Evolutionary conservation across 164 flowering plant species (phyloP).

Genomic region (Nymphaea colorata): DNA sequence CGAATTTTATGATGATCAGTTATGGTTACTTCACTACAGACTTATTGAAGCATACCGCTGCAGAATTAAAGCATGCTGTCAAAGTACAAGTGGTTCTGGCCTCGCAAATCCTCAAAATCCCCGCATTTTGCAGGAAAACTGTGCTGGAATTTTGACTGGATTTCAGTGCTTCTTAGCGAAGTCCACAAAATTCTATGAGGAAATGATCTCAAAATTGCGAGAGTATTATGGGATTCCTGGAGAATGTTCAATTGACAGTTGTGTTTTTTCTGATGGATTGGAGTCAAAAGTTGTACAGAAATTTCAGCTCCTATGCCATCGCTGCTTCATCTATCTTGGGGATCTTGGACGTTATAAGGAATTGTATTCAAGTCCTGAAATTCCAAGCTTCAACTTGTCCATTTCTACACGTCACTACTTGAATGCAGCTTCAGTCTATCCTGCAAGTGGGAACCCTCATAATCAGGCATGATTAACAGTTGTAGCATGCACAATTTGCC

Average conservation of each 20-base stretch:
- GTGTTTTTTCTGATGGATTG: slow-evolving; percentile 7
- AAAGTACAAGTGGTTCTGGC: slow-evolving; percentile 14
- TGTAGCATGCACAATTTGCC: background rate
- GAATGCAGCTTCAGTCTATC: slow-evolving; percentile 57
- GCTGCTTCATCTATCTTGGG: slow-evolving; percentile 63
- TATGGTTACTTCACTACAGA: slow-evolving; percentile 85
- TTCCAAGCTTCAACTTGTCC: slow-evolving; percentile 43
- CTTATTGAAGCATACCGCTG: slow-evolving; percentile 75
- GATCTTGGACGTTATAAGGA: slow-evolving; percentile 82
- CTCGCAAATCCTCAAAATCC: slow-evolving; percentile 9
- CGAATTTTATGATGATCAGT: slow-evolving; percentile 42
- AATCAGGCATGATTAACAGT: slow-evolving; percentile 51
- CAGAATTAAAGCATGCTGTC: slow-evolving; percentile 23
- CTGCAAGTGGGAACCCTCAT: slow-evolving; percentile 82
- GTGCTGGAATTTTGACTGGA: slow-evolving; percentile 21
- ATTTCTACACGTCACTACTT: slow-evolving; percentile 52
- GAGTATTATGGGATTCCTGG: slow-evolving; percentile 27
- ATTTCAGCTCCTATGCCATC: slow-evolving; percentile 57
- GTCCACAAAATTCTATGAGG: slow-evolving; percentile 49
- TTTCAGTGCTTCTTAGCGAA: slow-evolving; percentile 51
- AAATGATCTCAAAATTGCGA: slow-evolving; percentile 36
- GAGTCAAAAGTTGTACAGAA: slow-evolving; percentile 22
- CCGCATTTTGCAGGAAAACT: slow-evolving; percentile 8
- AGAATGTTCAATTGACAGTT: slow-evolving; percentile 15
- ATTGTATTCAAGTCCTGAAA: slow-evolving; percentile 30